Conservation (phyloP, 179 eudicot species). For the Vitellaria paradoxa region DNA sequence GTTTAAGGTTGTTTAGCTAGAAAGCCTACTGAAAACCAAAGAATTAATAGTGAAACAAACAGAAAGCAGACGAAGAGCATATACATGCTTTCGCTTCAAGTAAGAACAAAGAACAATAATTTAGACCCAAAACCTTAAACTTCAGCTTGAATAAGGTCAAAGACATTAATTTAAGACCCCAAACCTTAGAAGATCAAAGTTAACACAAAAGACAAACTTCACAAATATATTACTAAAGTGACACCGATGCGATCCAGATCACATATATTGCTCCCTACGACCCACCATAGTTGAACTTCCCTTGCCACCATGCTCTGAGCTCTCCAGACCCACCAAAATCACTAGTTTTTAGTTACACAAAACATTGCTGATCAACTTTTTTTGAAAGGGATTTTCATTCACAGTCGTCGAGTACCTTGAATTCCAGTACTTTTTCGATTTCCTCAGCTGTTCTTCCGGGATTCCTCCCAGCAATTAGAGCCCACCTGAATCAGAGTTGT, state of each 20-base stretch:
- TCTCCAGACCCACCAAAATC: not conserved
- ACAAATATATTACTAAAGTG: not conserved
- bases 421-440: constrained; percentile 44
- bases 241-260: not conserved
- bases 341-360: not conserved
- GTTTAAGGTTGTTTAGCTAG: not conserved
- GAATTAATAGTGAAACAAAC: not conserved
- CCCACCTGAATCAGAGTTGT: constrained; percentile 28
- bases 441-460: constrained; percentile 57
- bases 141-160: too few relatives aligned
- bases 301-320: not conserved
- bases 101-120: not conserved
- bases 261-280: not conserved
- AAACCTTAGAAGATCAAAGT: not conserved
- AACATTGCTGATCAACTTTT: too few relatives aligned
- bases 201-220: not conserved
- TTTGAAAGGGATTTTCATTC: constrained; percentile 2
- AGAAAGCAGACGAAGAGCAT: not conserved
- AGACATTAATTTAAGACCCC: not conserved
- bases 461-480: constrained; percentile 54
- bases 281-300: too few relatives aligned
- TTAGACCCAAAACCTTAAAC: too few relatives aligned
- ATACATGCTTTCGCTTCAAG: not conserved
- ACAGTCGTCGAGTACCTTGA: constrained; percentile 29
- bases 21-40: not conserved